phyloP scores from a whole-genome alignment of 139 green algal genomes.

The Chlorella sp. region DNA sequence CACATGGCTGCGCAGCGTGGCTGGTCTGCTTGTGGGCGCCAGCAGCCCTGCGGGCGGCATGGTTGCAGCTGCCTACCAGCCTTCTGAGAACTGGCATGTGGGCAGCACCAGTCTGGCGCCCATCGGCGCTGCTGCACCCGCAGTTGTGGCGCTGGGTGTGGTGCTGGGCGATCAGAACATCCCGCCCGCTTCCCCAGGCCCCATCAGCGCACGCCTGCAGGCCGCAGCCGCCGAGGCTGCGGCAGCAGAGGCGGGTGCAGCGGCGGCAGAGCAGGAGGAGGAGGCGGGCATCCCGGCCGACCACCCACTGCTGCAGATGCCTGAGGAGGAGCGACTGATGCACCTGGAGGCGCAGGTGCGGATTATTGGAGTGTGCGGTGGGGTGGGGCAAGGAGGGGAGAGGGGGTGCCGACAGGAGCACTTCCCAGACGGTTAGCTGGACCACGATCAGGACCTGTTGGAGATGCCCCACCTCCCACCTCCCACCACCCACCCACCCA shows the following conservation, averaged over 20 bases:
- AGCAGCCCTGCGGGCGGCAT: slow-evolving; percentile 1
- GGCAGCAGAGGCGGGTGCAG: slow-evolving; percentile 23
- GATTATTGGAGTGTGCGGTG: too few relatives aligned
- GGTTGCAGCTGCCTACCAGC: slow-evolving; percentile 28
- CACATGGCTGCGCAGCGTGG: slow-evolving; percentile 41
- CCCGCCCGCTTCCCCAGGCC: slow-evolving; percentile 32
- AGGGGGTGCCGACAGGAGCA: not conserved
- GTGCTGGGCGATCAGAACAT: slow-evolving; percentile 45
- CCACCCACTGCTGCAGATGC: slow-evolving; percentile 68
- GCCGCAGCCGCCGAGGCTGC: not conserved
- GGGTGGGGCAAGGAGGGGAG: not conserved
- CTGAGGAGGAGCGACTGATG: slow-evolving; percentile 62
- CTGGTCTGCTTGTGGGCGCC: slow-evolving; percentile 36
- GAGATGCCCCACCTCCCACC: too few relatives aligned
- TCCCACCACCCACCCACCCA: not conserved
- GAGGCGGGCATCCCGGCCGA: slow-evolving; percentile 27
- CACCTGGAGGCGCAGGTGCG: slow-evolving; percentile 68
- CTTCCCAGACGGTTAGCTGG: too few relatives aligned
- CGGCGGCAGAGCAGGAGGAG: slow-evolving; percentile 2
- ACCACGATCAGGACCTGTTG: not conserved
- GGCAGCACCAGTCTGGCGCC: slow-evolving; percentile 1
- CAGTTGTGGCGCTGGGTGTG: not conserved
- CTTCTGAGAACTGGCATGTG: slow-evolving; percentile 26
- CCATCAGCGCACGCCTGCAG: not conserved
- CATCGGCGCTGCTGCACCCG: not conserved